Base-by-base conservation (phyloP, 2,329 filamentous ascomycete species). In the Sporothrix pseudoabietina region DNA sequence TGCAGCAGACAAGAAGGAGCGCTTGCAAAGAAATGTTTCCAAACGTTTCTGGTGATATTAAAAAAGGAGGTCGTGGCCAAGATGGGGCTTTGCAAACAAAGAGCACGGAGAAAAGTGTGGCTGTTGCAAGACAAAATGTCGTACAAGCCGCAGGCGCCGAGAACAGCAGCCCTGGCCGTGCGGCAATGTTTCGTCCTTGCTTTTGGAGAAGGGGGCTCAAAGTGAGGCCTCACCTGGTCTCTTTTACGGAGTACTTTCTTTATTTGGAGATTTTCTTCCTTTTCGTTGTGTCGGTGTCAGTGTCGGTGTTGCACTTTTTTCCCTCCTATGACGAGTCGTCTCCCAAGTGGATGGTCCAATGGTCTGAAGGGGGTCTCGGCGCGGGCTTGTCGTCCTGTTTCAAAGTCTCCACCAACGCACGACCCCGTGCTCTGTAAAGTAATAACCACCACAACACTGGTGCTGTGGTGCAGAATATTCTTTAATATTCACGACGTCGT, bases 301-400 rank as follows among this genome's bases (percentile, higher is more conserved):
- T 74, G 73, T 75, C 75, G 6, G 22, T 30, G 22, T 19, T 55
- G 52, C 52, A 30, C 73, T 76, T 77, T 59, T 55, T 72, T 16
- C 3, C 30, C 35, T 49, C 39, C 69, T 32, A 59, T 47, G 35
- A 39, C 52, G 35, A 71, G 47, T 70, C 68, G 68, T 30, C 19
- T 52, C 49, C 39, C 68, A 57, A 44, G 68, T 55, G 52, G 52
- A 14, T 71, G 55, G 69, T 71, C 55, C 49, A 55, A 63, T 71
- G 55, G 69, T 71, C 55, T 61, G 69, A 63, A 71, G 22, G 59
- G 57, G 44, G 19, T 59, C 57, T 65, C 57, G 16, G 57, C n/a
- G 57, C 70, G 57, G 44, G 44, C 57, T 71, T 66, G 59, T 65
- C 44, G 30, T 71, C n/a, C 19, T 63, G 41, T 49, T 71, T 71